These are phyloP conservation scores for Daldinia grandis DNA, from an alignment of 495 filamentous ascomycete species.

Conservation along the genomic window DNA sequence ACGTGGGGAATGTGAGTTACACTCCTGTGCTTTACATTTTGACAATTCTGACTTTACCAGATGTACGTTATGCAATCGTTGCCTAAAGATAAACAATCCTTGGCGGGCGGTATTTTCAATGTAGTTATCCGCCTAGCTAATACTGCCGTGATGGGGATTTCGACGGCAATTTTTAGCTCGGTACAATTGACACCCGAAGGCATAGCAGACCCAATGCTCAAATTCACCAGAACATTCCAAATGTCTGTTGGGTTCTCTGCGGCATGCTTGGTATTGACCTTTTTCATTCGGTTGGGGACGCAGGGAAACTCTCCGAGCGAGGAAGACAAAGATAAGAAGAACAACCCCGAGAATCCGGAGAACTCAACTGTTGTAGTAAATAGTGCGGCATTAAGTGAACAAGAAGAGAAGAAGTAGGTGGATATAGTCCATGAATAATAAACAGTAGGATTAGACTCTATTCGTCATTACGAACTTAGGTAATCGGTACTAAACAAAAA, in stretches of 20 bases:
- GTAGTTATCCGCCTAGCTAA: constrained; percentile 61
- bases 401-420: constrained; percentile 9
- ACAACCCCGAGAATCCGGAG: constrained; percentile 15
- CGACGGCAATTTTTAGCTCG: constrained; percentile 59
- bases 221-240: constrained; percentile 60
- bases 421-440: background rate
- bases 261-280: constrained; percentile 50
- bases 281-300: constrained; percentile 55
- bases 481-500: constrained; percentile 32
- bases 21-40: background rate
- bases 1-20: constrained; percentile 64
- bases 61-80: constrained; percentile 65
- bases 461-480: constrained; percentile 25
- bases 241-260: constrained; percentile 64
- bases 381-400: constrained; percentile 13
- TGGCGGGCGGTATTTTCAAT: constrained; percentile 68
- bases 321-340: constrained; percentile 19
- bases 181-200: constrained; percentile 44
- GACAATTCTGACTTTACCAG: constrained; percentile 42
- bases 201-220: constrained; percentile 48
- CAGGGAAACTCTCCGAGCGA: constrained; percentile 50
- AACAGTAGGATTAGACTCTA: constrained; percentile 3
- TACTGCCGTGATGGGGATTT: constrained; percentile 62
- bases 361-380: constrained; percentile 6
- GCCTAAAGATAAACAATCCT: constrained; percentile 62